phyloP scores from a whole-genome alignment of 2,329 filamentous ascomycete genomes.

The Talaromyces verruculosus region DNA sequence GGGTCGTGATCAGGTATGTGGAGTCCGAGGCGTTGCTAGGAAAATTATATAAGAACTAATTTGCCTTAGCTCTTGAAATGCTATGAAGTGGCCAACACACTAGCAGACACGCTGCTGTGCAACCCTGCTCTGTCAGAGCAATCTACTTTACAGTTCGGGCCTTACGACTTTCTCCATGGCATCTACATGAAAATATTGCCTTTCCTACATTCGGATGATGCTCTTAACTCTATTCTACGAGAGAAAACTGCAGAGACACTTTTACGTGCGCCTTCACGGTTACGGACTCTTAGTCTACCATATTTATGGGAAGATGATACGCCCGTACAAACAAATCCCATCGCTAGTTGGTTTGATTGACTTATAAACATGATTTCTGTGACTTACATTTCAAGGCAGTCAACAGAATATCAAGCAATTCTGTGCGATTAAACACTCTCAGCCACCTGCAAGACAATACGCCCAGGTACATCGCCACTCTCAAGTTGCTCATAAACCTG shows the following conservation, averaged over 20 bases:
- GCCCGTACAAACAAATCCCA: neutral
- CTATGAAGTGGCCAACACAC: slow-evolving; percentile 35
- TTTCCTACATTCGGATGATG: slow-evolving; percentile 30
- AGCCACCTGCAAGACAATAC: slow-evolving; percentile 45
- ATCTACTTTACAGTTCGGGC: slow-evolving; percentile 26
- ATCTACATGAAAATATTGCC: slow-evolving; percentile 33
- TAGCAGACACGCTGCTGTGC: slow-evolving; percentile 32
- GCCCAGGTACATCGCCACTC: slow-evolving; percentile 45
- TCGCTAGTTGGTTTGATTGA: neutral
- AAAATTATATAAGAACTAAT: neutral
- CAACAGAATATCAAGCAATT: too few species aligned
- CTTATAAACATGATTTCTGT: neutral
- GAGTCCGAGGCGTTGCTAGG: neutral
- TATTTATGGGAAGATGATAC: neutral
- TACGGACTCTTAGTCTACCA: slow-evolving; percentile 22
- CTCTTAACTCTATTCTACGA: slow-evolving; percentile 31
- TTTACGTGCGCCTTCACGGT: slow-evolving; percentile 29
- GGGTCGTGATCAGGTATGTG: slow-evolving; percentile 33
- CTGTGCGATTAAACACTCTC: slow-evolving; percentile 23
- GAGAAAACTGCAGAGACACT: slow-evolving; percentile 32
- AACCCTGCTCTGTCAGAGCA: slow-evolving; percentile 13
- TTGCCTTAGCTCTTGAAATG: slow-evolving; percentile 31
- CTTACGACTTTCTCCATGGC: slow-evolving; percentile 33
- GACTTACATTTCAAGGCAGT: neutral
- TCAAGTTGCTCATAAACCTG: slow-evolving; percentile 48